phyloP scores from a whole-genome alignment of 75 land plant genomes.

The Cunninghamia lanceolata region DNA sequence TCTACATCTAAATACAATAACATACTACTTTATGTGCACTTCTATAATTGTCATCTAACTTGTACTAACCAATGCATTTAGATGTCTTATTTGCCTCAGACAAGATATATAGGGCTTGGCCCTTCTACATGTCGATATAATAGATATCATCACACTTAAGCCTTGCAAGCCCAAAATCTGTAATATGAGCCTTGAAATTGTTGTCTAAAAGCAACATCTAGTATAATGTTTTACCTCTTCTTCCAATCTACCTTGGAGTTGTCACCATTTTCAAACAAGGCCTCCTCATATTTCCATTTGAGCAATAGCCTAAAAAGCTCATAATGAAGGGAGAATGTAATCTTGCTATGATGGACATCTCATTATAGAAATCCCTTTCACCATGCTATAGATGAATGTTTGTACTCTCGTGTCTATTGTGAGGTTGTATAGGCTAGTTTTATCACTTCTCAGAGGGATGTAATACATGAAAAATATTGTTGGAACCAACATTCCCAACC shows the following conservation, averaged over 20 bases:
- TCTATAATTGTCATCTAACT: no score
- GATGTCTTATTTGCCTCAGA: no score
- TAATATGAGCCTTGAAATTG: constrained; percentile 52
- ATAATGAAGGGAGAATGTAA: constrained; percentile 56
- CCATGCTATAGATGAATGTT: constrained; percentile 34
- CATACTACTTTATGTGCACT: no score
- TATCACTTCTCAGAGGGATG: constrained; percentile 11
- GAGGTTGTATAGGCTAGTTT: constrained; percentile 13
- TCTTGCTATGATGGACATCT: constrained; percentile 48
- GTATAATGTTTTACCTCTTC: constrained; percentile 42
- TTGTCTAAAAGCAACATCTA: constrained; percentile 63
- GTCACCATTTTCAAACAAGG: constrained; percentile 47
- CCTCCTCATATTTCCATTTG: constrained; percentile 36
- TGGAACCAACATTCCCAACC: constrained; percentile 10
- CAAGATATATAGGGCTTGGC: constrained; percentile 20
- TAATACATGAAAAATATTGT: neutral
- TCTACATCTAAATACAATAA: no score
- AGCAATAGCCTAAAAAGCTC: constrained; percentile 65
- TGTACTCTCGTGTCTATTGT: constrained; percentile 4
- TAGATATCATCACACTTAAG: constrained; percentile 49
- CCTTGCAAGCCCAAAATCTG: constrained; percentile 85
- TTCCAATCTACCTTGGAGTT: constrained; percentile 39
- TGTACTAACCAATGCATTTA: no score
- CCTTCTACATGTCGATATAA: constrained; percentile 30
- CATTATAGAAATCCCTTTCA: constrained; percentile 67